Evolutionary conservation across 306 rosid genomes (phyloP).

Genomic region (Malus orientalis): DNA sequence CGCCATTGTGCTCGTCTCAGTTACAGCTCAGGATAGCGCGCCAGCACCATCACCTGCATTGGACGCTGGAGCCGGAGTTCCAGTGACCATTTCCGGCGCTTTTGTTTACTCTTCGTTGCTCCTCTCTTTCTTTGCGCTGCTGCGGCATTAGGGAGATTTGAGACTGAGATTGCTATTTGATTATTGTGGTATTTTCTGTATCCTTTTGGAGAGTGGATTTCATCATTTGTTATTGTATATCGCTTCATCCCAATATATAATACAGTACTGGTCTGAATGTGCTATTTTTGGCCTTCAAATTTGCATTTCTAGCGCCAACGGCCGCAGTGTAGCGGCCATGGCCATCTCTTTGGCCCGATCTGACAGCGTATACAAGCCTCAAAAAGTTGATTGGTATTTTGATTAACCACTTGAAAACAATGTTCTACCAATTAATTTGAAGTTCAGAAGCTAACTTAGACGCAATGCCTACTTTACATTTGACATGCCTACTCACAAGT

Average conservation of each 20-base stretch:
- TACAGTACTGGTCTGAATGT: background rate
- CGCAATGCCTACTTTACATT: background rate
- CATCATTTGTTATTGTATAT: background rate
- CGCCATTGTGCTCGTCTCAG: conserved; percentile 26
- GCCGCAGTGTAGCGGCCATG: background rate
- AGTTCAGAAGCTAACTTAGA: background rate
- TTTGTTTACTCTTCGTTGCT: conserved; percentile 27
- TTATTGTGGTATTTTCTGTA: background rate
- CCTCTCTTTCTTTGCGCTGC: conserved; percentile 26
- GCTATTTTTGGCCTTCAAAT: background rate
- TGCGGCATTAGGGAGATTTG: conserved; percentile 25
- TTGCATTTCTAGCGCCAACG: background rate
- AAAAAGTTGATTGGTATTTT: no score
- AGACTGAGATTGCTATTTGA: background rate
- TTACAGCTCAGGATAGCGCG: conserved; percentile 19
- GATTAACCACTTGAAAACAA: background rate
- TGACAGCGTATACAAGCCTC: background rate
- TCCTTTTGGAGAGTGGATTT: background rate
- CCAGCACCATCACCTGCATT: conserved; percentile 41
- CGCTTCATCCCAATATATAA: background rate
- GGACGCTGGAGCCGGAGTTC: conserved; percentile 40
- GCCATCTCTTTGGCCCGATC: background rate
- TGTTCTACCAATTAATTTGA: background rate
- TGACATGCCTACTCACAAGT: background rate
- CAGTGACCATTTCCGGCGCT: conserved; percentile 19